These are phyloP conservation scores for Calonectria fujianensis DNA, from an alignment of 2,329 filamentous ascomycete species.

Conservation along the genomic window DNA sequence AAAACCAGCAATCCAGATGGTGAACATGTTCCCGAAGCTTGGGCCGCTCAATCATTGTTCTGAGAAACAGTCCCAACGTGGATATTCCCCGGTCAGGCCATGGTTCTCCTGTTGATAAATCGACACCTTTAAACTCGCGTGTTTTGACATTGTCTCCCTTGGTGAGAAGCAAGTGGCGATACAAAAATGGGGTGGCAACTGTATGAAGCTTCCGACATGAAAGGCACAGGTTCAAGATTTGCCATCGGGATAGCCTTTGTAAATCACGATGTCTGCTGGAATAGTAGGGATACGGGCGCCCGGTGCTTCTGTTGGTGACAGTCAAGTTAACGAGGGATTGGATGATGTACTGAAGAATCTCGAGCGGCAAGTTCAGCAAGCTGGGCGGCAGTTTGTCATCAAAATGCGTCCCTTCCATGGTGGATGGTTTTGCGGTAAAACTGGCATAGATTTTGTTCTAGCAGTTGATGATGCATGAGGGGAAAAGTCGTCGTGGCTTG, in stretches of 20 bases:
- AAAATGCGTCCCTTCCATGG: not conserved
- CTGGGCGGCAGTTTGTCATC: no score
- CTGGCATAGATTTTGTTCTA: not conserved
- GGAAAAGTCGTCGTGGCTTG: constrained; percentile 3
- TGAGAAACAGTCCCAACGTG: not conserved
- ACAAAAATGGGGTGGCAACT: constrained; percentile 4
- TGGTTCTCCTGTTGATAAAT: not conserved
- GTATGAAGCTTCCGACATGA: not conserved
- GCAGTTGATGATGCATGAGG: not conserved
- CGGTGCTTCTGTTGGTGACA: not conserved
- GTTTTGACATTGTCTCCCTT: not conserved
- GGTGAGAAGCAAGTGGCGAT: not conserved
- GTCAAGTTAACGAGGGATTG: not conserved
- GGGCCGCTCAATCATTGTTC: not conserved
- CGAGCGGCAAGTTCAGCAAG: not conserved
- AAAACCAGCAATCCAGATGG: constrained; percentile 13
- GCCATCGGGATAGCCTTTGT: not conserved
- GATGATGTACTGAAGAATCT: not conserved
- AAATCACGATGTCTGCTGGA: not conserved
- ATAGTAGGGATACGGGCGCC: not conserved
- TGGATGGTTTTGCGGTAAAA: not conserved
- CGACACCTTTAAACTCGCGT: not conserved
- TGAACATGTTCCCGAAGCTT: not conserved
- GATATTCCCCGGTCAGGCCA: constrained; percentile 2
- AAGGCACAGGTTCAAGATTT: not conserved